A percentile compares a stretch with the other conserved stretches of the same genome.
Conservation (phyloP, 1,284 basidiomycete species). For the Fomitiporia mediterranea region DNA sequence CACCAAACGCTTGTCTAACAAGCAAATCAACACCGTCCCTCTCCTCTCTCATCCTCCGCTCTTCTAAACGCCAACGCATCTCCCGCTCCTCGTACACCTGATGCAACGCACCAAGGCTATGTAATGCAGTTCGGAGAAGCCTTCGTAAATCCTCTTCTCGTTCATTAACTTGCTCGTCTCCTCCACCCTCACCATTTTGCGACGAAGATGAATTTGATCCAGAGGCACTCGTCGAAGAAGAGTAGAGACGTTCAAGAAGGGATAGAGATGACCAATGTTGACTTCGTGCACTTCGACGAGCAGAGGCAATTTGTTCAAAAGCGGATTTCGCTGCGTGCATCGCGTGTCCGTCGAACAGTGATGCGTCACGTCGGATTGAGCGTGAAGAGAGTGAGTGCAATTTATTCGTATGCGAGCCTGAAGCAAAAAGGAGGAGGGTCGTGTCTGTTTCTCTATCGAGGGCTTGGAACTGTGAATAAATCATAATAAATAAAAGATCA, state of each 20-base stretch:
- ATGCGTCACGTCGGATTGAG: conserved; percentile 53
- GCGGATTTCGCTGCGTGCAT: conserved; percentile 47
- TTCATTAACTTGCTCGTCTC: too few relatives aligned
- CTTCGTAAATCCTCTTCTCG: conserved; percentile 60
- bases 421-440: conserved; percentile 66
- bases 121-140: conserved; percentile 58
- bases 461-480: conserved; percentile 55
- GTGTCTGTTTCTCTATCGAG: conserved; percentile 76
- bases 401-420: conserved; percentile 65
- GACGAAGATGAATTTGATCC: too few relatives aligned
- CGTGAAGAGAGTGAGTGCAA: conserved; percentile 60
- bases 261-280: conserved; percentile 43
- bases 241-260: conserved; percentile 54
- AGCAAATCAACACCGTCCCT: conserved; percentile 61
- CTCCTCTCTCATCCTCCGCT: conserved; percentile 58
- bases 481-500: conserved; percentile 13
- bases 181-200: too few relatives aligned
- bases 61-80: conserved; percentile 64
- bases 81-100: conserved; percentile 63
- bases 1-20: conserved; percentile 58
- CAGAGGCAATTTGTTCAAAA: conserved; percentile 55
- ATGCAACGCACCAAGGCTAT: conserved; percentile 56
- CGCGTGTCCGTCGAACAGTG: conserved; percentile 41
- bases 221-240: too few relatives aligned
- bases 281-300: conserved; percentile 41